These are phyloP conservation scores for Sophora flavescens DNA, from an alignment of 306 rosid genomes.

Conservation along the genomic window DNA sequence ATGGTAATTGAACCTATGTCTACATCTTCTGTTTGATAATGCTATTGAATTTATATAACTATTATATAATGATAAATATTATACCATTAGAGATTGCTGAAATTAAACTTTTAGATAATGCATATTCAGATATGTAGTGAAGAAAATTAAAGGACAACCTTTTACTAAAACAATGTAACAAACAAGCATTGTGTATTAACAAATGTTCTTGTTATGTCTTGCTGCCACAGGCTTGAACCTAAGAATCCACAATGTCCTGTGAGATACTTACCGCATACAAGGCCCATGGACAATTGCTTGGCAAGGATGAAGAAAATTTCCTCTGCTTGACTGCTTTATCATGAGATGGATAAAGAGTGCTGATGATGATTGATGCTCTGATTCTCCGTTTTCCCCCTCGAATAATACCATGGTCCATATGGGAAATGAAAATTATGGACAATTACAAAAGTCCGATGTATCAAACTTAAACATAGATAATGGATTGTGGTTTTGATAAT, in stretches of 20 bases:
- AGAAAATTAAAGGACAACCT: not conserved
- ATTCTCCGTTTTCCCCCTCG: not conserved
- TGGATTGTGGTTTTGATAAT: too few species aligned
- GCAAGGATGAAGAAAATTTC: slow-evolving; percentile 59
- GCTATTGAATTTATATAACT: not conserved
- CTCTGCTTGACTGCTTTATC: not conserved
- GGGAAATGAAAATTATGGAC: not conserved
- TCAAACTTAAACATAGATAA: not conserved
- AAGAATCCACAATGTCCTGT: slow-evolving; percentile 53
- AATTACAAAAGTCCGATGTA: not conserved
- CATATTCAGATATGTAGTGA: not conserved
- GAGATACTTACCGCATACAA: slow-evolving; percentile 68
- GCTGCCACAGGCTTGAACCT: slow-evolving; percentile 53
- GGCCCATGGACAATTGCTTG: slow-evolving; percentile 74
- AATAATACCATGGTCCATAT: not conserved
- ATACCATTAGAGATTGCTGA: not conserved
- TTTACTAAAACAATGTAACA: not conserved
- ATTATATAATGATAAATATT: not conserved
- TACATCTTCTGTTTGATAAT: not conserved
- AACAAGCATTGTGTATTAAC: not conserved
- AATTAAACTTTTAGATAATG: not conserved
- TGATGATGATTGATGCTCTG: not conserved
- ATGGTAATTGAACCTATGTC: not conserved
- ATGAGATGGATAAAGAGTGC: not conserved
- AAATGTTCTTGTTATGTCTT: not conserved